A percentile compares a stretch with the other conserved stretches of the same genome.
Conservation (phyloP, 352 stramenopile genomes). For the Phytopythium vexans region DNA sequence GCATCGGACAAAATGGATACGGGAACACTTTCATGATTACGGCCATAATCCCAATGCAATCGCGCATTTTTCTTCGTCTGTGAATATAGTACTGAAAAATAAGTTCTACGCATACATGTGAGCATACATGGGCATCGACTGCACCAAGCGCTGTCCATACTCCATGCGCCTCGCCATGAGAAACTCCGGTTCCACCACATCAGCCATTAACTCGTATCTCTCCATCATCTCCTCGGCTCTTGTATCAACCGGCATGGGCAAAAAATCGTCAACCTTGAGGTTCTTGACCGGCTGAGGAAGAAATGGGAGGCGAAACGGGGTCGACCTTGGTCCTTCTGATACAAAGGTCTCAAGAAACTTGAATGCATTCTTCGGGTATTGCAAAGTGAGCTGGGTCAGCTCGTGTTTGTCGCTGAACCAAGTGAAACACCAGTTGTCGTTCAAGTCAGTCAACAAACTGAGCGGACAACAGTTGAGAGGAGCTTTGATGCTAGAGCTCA, state of each 20-base stretch:
- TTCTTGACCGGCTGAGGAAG: constrained; percentile 5
- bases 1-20: too few species aligned
- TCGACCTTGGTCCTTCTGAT: not conserved
- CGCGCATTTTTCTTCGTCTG: too few species aligned
- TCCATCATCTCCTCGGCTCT: constrained; percentile 29
- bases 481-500: constrained; percentile 19
- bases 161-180: constrained; percentile 18
- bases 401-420: constrained; percentile 18
- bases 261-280: constrained; percentile 17
- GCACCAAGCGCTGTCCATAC: constrained; percentile 25
- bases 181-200: constrained; percentile 27
- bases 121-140: constrained; percentile 22
- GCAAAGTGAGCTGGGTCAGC: constrained; percentile 16
- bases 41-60: too few species aligned
- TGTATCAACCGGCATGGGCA: constrained; percentile 12
- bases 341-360: constrained; percentile 16
- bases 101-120: constrained; percentile 20
- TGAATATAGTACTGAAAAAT: too few species aligned
- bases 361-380: constrained; percentile 22
- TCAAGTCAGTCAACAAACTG: constrained; percentile 29
- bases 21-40: too few species aligned
- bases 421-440: constrained; percentile 22
- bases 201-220: constrained; percentile 22
- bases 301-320: constrained; percentile 2
- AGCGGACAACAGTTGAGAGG: constrained; percentile 15